Evolutionary conservation across 169 alveolate species (phyloP), one percentile per base, ranked within the genome.

Genomic region (Plasmodium knowlesi): DNA sequence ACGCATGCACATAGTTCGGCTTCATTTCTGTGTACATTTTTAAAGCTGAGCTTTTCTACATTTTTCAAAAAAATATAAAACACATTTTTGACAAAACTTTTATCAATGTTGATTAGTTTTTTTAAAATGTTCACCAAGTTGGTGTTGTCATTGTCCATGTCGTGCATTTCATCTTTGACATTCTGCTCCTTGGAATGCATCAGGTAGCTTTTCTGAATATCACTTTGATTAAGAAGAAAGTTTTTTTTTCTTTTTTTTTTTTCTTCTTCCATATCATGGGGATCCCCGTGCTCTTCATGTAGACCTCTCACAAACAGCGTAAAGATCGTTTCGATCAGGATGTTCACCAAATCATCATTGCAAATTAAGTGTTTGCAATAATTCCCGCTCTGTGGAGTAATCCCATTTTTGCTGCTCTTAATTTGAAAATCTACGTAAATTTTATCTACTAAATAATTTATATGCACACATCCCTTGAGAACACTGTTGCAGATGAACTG

Each of bases 1-100:
- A 82, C 30, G 30, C 32, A 14, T 81, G 43, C 39, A 25, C 54
- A 57, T n/a, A 50, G 22, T 50, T 50, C 61, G 61, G 22, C 61
- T 50, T 50, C 61, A 50, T 71, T 72, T 82, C 34, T 81, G 39
- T 50, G 22, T 1, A 37, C 83, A 19, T 82, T 71, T 71, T 30
- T 72, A 5, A 41, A 30, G 14, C 53, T 91, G 16, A 28, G 53
- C n/a, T 71, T 30, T 50, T 81, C 92, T 12, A 91, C 76, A 57
- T 91, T 91, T 25, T 91, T 82, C 53, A 91, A 57, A 76, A 91
- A 91, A 71, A 91, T 91, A 81, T 53, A 91, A 91, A 91, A 91
- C 14, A 91, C 76, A 80, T 91, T 91, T 91, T 91, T 91, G 9
- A 91, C 95, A 71, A 91, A 81, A 91, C 92, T 81, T 81, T 82